Evolutionary conservation across 2,329 filamentous ascomycete genomes (phyloP).

Genomic region (Ascomycota sp.): DNA sequence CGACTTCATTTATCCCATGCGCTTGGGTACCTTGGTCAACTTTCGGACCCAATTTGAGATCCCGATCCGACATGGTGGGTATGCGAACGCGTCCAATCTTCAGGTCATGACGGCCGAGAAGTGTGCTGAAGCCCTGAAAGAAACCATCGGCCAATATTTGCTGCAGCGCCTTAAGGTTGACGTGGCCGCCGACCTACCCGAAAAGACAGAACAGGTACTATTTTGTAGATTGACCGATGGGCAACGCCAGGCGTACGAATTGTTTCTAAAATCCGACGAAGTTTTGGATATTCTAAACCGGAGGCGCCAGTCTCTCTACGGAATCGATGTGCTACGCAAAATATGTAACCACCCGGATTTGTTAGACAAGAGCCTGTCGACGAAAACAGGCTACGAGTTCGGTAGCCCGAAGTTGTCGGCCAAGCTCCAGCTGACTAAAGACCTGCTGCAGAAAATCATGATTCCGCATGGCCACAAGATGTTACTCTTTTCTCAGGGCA

Average conservation of each 20-base stretch:
- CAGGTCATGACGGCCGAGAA: conserved; percentile 89
- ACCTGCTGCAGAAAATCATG: conserved; percentile 64
- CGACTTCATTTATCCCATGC: conserved; percentile 95
- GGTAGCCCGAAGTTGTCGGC: conserved; percentile 64
- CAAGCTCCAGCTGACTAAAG: conserved; percentile 90
- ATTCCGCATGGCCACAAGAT: conserved; percentile 82
- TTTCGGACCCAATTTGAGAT: conserved; percentile 87
- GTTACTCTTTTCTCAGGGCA: conserved; percentile 77
- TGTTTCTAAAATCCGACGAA: conserved; percentile 64
- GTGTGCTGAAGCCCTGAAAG: conserved; percentile 83
- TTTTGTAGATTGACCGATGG: conserved; percentile 75
- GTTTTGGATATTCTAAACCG: conserved; percentile 64
- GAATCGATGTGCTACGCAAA: conserved; percentile 81
- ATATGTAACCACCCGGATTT: conserved; percentile 97
- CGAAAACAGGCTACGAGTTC: conserved; percentile 50
- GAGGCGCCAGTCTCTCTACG: conserved; percentile 62
- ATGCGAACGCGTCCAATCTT: conserved; percentile 83
- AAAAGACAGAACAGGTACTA: conserved; percentile 89
- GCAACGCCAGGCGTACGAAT: conserved; percentile 63
- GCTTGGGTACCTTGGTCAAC: conserved; percentile 72
- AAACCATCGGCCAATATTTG: conserved; percentile 82
- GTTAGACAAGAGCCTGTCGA: conserved; percentile 36
- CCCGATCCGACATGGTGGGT: conserved; percentile 81
- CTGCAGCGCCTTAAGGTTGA: conserved; percentile 85
- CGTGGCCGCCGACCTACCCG: conserved; percentile 78